Evolutionary conservation across 1,284 basidiomycete genomes (phyloP).

Genomic region (Cutaneotrichosporon dermatis): DNA sequence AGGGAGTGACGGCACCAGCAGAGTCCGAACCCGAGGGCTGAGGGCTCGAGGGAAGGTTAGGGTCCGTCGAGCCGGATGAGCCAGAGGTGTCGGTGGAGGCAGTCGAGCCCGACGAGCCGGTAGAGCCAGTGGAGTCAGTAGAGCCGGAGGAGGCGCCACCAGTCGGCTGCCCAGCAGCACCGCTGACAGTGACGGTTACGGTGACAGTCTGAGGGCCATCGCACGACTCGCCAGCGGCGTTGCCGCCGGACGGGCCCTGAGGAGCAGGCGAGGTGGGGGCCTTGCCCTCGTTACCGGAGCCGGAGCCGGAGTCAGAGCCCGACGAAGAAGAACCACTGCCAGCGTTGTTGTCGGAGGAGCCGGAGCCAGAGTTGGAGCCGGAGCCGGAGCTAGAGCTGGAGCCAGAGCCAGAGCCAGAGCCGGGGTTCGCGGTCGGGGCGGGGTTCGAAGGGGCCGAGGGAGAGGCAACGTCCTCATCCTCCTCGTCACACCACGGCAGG

Average conservation of each 20-base stretch:
- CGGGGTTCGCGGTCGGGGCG: conserved; percentile 8
- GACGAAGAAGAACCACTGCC: not conserved
- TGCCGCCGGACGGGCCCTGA: not conserved
- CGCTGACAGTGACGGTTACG: conserved; percentile 11
- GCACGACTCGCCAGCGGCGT: not conserved
- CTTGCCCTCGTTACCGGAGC: too few relatives aligned
- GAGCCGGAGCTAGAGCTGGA: not conserved
- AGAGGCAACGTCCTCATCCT: not conserved
- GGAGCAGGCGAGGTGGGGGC: not conserved
- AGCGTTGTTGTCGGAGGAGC: not conserved
- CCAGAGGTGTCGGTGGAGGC: conserved; percentile 37
- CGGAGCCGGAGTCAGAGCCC: not conserved
- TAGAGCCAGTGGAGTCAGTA: not conserved
- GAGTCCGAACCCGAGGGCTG: not conserved
- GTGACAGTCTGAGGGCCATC: conserved; percentile 5
- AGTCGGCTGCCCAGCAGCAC: not conserved
- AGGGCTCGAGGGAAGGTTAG: not conserved
- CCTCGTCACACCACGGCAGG: conserved; percentile 19
- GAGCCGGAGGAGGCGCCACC: not conserved
- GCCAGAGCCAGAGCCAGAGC: not conserved
- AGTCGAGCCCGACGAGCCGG: conserved; percentile 33
- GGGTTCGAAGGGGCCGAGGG: conserved; percentile 19
- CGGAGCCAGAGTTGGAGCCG: not conserved
- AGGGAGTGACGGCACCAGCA: not conserved
- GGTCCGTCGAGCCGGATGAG: not conserved